Evolutionary conservation across 345 rosid species (phyloP).

Genomic region (Salix exigua): DNA sequence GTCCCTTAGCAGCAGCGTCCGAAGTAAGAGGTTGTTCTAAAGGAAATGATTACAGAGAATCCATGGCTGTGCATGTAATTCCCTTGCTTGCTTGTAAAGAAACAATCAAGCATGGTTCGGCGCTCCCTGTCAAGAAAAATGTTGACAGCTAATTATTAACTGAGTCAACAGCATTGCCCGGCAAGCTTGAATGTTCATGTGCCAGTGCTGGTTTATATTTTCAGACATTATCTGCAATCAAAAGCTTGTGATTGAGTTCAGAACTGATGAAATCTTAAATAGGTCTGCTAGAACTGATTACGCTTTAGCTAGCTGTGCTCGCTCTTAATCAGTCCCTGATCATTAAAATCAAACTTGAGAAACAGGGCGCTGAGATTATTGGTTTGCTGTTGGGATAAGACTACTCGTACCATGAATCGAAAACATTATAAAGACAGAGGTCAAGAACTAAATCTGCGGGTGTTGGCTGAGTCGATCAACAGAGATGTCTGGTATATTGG

Average conservation of each 20-base stretch:
- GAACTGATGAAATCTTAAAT: neutral
- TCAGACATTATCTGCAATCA: neutral
- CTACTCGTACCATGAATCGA: neutral
- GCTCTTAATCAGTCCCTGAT: neutral
- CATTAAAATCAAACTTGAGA: neutral
- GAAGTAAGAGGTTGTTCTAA: neutral
- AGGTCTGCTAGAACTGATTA: neutral
- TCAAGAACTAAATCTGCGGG: no score
- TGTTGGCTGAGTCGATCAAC: no score
- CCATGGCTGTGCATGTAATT: neutral
- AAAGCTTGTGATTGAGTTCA: neutral
- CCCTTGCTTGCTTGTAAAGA: neutral
- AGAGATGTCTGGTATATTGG: no score
- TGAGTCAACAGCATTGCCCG: neutral
- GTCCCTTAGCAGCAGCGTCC: neutral
- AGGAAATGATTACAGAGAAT: neutral
- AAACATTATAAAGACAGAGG: neutral
- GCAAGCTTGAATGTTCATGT: neutral
- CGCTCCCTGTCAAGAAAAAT: neutral
- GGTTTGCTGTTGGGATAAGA: neutral
- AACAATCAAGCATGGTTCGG: neutral
- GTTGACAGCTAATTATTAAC: neutral
- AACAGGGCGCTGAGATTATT: neutral
- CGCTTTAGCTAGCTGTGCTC: neutral
- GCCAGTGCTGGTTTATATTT: neutral